These are phyloP conservation scores for Pleurotus giganteus DNA, from an alignment of 768 basidiomycete genomes.

Conservation along the genomic window DNA sequence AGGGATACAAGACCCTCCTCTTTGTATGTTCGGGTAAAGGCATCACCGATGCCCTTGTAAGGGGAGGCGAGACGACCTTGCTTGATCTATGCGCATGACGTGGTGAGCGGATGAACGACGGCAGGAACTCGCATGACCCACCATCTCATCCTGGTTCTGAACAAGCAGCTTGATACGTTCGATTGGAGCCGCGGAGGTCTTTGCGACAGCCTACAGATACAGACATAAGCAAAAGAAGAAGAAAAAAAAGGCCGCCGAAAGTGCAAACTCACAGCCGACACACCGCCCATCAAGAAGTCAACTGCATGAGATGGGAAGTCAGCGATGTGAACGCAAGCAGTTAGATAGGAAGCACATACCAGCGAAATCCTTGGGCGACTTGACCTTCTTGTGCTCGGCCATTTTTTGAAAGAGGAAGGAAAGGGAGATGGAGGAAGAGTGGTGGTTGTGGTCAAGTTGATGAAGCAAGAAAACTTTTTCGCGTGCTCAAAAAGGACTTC, in stretches of 20 bases:
- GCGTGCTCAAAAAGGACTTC: slow-evolving; percentile 40
- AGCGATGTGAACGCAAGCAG: slow-evolving; percentile 17
- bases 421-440: slow-evolving; percentile 45
- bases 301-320: slow-evolving; percentile 41
- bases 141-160: slow-evolving; percentile 99
- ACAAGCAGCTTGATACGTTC: slow-evolving; percentile 99
- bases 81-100: slow-evolving; percentile 75
- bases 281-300: slow-evolving; percentile 97
- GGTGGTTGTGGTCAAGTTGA: slow-evolving; percentile 52
- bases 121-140: slow-evolving; percentile 28
- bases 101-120: slow-evolving; percentile 22
- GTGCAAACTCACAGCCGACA: slow-evolving; percentile 71
- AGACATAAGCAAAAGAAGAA: slow-evolving; percentile 18
- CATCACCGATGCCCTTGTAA: slow-evolving; percentile 96
- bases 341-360: slow-evolving; percentile 40
- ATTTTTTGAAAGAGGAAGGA: slow-evolving; percentile 52
- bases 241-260: not conserved
- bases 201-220: slow-evolving; percentile 86
- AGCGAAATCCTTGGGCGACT: slow-evolving; percentile 90
- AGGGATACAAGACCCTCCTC: slow-evolving; percentile 95
- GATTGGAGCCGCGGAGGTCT: slow-evolving; percentile 98
- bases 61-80: slow-evolving; percentile 95
- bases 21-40: slow-evolving; percentile 86
- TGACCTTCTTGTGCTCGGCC: slow-evolving; percentile 82
- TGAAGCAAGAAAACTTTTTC: slow-evolving; percentile 47